These are phyloP conservation scores for Oryza coarctata DNA, from an alignment of 176 grass and related monocot species.

Conservation along the genomic window DNA sequence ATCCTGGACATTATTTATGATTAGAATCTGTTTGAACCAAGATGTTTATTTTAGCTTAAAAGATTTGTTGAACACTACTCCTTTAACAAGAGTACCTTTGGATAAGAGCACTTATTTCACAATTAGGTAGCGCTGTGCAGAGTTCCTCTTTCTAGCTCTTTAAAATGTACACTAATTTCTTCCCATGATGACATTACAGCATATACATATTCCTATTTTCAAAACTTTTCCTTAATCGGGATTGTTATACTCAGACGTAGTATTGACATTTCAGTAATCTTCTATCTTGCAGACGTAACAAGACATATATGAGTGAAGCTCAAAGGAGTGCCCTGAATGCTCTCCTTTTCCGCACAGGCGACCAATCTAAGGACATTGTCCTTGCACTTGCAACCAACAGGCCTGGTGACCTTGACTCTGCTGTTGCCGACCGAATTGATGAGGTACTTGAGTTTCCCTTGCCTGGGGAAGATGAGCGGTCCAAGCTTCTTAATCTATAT, in stretches of 20 bases:
- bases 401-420: conserved; percentile 91
- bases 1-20: neutral
- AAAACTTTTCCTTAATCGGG: neutral
- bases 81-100: neutral
- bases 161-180: too few species aligned
- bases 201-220: too few species aligned
- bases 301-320: conserved; percentile 99
- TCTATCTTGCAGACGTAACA: conserved; percentile 73
- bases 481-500: conserved; percentile 83
- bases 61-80: neutral
- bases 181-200: too few species aligned
- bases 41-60: neutral
- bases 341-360: conserved; percentile 93
- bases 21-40: neutral
- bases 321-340: conserved; percentile 98
- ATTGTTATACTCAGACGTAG: neutral
- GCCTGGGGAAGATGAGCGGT: conserved; percentile 87
- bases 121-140: too few species aligned
- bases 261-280: conserved; percentile 3
- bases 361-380: conserved; percentile 94
- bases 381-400: conserved; percentile 96
- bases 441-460: conserved; percentile 95
- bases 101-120: neutral
- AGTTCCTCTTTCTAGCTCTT: too few species aligned
- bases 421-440: conserved; percentile 86